These are phyloP conservation scores for Trichoderma harzianum DNA, from an alignment of 2,329 filamentous ascomycete genomes.

Conservation along the genomic window DNA sequence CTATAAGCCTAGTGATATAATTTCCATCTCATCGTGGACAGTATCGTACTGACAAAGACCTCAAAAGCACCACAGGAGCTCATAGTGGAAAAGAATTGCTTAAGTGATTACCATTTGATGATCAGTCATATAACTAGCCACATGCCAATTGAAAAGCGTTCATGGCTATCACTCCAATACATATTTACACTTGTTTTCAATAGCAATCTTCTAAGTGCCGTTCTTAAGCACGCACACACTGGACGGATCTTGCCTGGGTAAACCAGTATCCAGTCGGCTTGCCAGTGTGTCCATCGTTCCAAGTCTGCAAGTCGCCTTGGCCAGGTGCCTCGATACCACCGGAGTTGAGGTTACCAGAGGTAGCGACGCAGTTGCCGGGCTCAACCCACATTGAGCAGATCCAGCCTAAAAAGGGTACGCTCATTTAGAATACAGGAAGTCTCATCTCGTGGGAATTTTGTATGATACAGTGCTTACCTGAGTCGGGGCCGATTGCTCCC, in stretches of 20 bases:
- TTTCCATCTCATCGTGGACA: background rate
- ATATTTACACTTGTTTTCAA: background rate
- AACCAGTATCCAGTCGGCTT: constrained; percentile 2
- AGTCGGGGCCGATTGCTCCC: background rate
- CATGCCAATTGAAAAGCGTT: background rate
- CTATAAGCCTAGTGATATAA: too few species aligned
- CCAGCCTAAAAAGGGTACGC: background rate
- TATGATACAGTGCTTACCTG: background rate
- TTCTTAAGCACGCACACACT: background rate
- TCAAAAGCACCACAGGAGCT: background rate
- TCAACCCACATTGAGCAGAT: constrained; percentile 7
- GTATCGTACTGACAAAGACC: background rate
- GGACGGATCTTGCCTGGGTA: background rate
- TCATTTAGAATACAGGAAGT: background rate
- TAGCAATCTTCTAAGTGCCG: background rate
- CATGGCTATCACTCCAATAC: background rate
- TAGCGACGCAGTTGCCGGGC: background rate
- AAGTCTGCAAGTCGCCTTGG: background rate
- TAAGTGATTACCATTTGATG: background rate
- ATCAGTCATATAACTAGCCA: background rate
- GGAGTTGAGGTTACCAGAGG: background rate
- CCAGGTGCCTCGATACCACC: background rate
- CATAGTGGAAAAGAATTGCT: background rate
- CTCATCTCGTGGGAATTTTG: background rate
- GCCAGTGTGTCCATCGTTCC: background rate